phyloP scores from a whole-genome alignment of 441 rosid species.

The Populus tomentosa region DNA sequence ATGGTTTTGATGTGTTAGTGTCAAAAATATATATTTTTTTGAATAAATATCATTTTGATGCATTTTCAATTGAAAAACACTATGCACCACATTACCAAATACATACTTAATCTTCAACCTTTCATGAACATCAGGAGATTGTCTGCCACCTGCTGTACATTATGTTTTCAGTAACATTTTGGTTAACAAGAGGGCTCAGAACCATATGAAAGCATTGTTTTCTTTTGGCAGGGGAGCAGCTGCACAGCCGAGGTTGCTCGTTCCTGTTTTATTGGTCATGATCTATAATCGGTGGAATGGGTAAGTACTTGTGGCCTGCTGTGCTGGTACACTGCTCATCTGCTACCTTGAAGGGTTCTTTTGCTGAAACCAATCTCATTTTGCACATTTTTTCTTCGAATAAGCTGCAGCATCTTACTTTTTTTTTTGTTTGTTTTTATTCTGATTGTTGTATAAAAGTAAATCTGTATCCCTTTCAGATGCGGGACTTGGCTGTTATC shows the following conservation, averaged over 20 bases:
- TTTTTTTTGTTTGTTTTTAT: not conserved
- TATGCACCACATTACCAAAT: too few relatives aligned
- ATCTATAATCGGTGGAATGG: slow-evolving; percentile 80
- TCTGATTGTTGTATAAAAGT: not conserved
- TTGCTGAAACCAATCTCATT: not conserved
- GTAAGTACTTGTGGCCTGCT: slow-evolving; percentile 37
- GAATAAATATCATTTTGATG: too few relatives aligned
- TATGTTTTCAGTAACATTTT: not conserved
- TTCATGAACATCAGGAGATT: not conserved
- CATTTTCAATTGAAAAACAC: too few relatives aligned
- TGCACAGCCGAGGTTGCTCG: slow-evolving; percentile 78
- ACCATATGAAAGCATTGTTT: not conserved
- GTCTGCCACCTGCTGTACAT: not conserved
- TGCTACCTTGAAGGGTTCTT: not conserved
- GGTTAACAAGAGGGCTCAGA: not conserved
- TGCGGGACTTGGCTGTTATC: not conserved
- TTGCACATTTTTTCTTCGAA: not conserved
- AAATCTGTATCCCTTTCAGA: not conserved
- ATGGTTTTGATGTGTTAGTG: too few relatives aligned
- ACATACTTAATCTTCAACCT: not conserved
- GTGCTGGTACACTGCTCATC: not conserved
- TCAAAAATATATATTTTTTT: too few relatives aligned
- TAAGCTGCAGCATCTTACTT: not conserved
- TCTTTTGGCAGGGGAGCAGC: slow-evolving; percentile 65
- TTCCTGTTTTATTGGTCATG: slow-evolving; percentile 89